phyloP scores from a whole-genome alignment of 768 basidiomycete genomes.

The Amanita subjunquillea region DNA sequence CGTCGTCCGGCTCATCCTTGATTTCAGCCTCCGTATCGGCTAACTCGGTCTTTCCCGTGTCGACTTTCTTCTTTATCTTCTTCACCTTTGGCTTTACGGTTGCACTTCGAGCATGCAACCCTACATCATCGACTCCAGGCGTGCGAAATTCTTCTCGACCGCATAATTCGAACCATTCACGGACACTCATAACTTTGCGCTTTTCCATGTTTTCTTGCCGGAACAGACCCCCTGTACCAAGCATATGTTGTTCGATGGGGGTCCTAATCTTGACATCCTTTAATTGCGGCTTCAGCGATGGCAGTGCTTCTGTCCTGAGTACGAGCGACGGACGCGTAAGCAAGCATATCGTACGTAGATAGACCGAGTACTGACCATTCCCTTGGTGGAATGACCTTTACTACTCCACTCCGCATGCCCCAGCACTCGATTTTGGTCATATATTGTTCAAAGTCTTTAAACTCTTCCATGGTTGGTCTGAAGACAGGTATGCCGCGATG shows the following conservation, averaged over 20 bases:
- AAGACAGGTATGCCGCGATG: slow-evolving; percentile 94
- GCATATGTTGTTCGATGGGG: slow-evolving; percentile 92
- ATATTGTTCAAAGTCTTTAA: slow-evolving; percentile 84
- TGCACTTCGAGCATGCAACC: slow-evolving; percentile 33
- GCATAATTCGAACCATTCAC: slow-evolving; percentile 82
- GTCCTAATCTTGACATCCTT: slow-evolving; percentile 67
- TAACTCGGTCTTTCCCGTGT: slow-evolving; percentile 25
- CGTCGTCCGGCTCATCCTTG: slow-evolving; percentile 41
- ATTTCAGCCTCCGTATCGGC: slow-evolving; percentile 23
- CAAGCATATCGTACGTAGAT: slow-evolving; percentile 9
- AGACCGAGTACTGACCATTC: slow-evolving; percentile 62
- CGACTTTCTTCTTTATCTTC: slow-evolving; percentile 34
- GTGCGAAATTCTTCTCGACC: slow-evolving; percentile 60
- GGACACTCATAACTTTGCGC: slow-evolving; percentile 70
- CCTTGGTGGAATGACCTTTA: slow-evolving; percentile 91
- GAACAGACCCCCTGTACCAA: slow-evolving; percentile 79
- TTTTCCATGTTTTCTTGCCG: slow-evolving; percentile 89
- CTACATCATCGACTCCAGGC: slow-evolving; percentile 63
- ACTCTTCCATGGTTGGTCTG: slow-evolving; percentile 88
- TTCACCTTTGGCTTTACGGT: slow-evolving; percentile 22
- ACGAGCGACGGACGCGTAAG: slow-evolving; percentile 15
- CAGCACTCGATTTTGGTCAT: slow-evolving; percentile 82
- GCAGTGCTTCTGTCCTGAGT: slow-evolving; percentile 59
- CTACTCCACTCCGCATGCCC: slow-evolving; percentile 86
- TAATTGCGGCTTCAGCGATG: slow-evolving; percentile 63